Percentiles rank a stretch among this genome's conserved stretches.
Evolutionary conservation across 2,329 filamentous ascomycete genomes (phyloP).

Genomic region (Sarocladium strictum): DNA sequence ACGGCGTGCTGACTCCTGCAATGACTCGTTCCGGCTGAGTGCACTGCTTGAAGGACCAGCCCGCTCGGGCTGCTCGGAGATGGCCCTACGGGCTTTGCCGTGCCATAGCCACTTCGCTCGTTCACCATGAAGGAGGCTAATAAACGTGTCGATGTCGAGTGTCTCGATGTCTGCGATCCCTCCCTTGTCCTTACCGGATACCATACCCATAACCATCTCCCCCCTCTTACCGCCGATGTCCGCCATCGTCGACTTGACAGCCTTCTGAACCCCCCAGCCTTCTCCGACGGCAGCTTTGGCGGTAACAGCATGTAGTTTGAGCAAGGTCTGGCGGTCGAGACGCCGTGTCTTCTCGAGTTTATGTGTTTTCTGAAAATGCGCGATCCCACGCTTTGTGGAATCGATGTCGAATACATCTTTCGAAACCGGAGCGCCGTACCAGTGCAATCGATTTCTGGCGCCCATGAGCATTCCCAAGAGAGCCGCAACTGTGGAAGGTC

Average conservation of each 20-base stretch:
- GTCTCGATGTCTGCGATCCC: conserved; percentile 92
- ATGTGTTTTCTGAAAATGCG: conserved; percentile 83
- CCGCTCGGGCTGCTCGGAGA: conserved; percentile 38
- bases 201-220: conserved; percentile 93
- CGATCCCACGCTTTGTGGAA: conserved; percentile 75
- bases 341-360: conserved; percentile 73
- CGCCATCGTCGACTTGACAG: conserved; percentile 90
- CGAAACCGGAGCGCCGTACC: conserved; percentile 72
- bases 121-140: conserved; percentile 72
- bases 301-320: conserved; percentile 74
- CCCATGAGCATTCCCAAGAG: conserved; percentile 85
- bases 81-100: conserved; percentile 72
- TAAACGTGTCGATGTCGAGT: conserved; percentile 78
- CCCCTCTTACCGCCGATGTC: conserved; percentile 91
- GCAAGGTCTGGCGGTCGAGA: conserved; percentile 76
- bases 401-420: conserved; percentile 91
- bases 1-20: conserved; percentile 30
- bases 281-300: conserved; percentile 86
- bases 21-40: neutral
- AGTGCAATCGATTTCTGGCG: conserved; percentile 81
- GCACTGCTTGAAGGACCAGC: conserved; percentile 15
- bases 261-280: conserved; percentile 85
- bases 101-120: conserved; percentile 92
- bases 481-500: conserved; percentile 84
- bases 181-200: conserved; percentile 77